phyloP scores from a whole-genome alignment of 1,284 basidiomycete genomes.

The Volvariella volvacea region DNA sequence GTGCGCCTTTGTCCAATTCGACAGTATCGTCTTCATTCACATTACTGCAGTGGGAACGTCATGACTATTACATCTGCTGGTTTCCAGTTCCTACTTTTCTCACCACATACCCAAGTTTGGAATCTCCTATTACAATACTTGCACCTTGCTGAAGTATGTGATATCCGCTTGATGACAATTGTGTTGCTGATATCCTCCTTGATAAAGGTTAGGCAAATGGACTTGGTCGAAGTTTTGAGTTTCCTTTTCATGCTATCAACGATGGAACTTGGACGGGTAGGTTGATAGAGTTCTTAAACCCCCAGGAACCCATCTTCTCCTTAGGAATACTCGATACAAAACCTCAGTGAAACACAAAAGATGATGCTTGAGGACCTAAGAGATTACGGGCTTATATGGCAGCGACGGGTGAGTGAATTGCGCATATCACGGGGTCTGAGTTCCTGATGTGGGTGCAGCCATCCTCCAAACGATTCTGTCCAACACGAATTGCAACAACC shows the following conservation, averaged over 20 bases:
- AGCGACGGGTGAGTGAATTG: slow-evolving; percentile 46
- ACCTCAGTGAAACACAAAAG: slow-evolving; percentile 73
- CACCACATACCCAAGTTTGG: slow-evolving; percentile 98
- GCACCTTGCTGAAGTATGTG: slow-evolving; percentile 67
- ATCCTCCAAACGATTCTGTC: slow-evolving; percentile 78
- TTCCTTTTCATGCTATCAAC: slow-evolving; percentile 96
- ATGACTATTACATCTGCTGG: slow-evolving; percentile 90
- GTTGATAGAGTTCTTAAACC: slow-evolving; percentile 16
- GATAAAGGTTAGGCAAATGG: slow-evolving; percentile 68
- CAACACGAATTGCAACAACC: slow-evolving; percentile 94
- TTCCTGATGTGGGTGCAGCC: slow-evolving; percentile 33
- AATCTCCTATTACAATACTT: slow-evolving; percentile 90
- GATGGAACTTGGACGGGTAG: slow-evolving; percentile 83
- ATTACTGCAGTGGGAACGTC: slow-evolving; percentile 37
- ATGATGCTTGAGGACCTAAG: slow-evolving; percentile 90
- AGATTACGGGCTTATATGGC: slow-evolving; percentile 93
- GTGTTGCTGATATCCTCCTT: slow-evolving; percentile 9
- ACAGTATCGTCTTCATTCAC: background rate
- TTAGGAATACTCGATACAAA: slow-evolving; percentile 86
- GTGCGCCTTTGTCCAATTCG: slow-evolving; percentile 30
- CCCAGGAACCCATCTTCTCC: slow-evolving; percentile 9
- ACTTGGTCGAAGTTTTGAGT: slow-evolving; percentile 89
- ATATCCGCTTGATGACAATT: slow-evolving; percentile 8
- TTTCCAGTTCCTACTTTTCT: slow-evolving; percentile 95
- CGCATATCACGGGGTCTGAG: slow-evolving; percentile 12